Percentiles rank a stretch among this genome's conserved stretches.
These are phyloP conservation scores for Blastocrithidia nonstop DNA, from an alignment of 208 protist genomes.

Conservation along the genomic window DNA sequence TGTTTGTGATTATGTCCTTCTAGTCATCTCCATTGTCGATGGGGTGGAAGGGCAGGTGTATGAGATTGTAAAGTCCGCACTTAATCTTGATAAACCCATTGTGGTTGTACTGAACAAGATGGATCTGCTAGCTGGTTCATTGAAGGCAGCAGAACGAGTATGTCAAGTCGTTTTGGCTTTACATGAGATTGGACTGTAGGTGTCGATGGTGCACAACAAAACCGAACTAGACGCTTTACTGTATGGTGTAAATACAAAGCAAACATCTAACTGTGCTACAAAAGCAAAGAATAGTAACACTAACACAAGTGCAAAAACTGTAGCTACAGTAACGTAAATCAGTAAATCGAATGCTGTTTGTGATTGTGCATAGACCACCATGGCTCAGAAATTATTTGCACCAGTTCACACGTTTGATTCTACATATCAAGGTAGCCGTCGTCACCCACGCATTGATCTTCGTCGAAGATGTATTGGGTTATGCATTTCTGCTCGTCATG, in stretches of 20 bases:
- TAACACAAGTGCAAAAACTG: no score
- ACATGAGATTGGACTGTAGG: conserved; percentile 41
- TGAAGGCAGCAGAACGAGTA: conserved; percentile 22
- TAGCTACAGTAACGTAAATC: no score
- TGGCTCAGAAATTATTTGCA: conserved; percentile 25
- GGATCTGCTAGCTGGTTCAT: conserved; percentile 52
- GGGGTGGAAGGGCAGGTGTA: conserved; percentile 71
- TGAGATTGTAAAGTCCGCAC: conserved; percentile 71
- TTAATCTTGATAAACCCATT: conserved; percentile 73
- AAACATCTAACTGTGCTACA: not conserved
- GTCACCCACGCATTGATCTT: conserved; percentile 46
- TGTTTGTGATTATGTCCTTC: conserved; percentile 42
- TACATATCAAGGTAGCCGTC: conserved; percentile 44
- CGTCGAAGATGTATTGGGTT: conserved; percentile 51
- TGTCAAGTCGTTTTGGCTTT: conserved; percentile 26
- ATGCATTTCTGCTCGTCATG: conserved; percentile 57
- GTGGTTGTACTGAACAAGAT: conserved; percentile 82
- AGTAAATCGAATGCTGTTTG: no score
- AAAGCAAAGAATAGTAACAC: no score
- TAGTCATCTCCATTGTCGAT: conserved; percentile 73
- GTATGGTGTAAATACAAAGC: not conserved
- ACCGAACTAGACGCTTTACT: conserved; percentile 15
- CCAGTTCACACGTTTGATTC: conserved; percentile 57
- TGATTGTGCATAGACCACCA: no score
- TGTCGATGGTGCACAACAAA: conserved; percentile 27